phyloP scores from a whole-genome alignment of 2,329 filamentous ascomycete species.

The Pseudocercospora ulei region DNA sequence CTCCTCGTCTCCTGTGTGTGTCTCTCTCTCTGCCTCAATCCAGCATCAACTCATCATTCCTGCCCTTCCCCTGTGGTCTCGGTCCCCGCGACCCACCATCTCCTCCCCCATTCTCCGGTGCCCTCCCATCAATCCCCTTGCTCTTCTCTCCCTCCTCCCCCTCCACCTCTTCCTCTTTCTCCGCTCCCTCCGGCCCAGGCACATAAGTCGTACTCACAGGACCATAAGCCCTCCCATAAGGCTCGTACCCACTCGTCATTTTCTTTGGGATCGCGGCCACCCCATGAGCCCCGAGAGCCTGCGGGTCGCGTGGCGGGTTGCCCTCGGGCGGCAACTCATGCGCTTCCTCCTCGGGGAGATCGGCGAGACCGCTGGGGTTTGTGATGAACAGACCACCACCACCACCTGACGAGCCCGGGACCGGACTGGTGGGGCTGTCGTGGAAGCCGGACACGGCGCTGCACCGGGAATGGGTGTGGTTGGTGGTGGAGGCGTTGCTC shows the following conservation, averaged over 20 bases:
- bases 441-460: not conserved
- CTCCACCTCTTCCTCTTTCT: not conserved
- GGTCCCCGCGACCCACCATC: not conserved
- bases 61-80: not conserved
- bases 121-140: not conserved
- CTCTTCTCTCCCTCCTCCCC: not conserved
- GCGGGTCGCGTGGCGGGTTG: slow-evolving; percentile 5
- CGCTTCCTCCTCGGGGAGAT: slow-evolving; percentile 3
- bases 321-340: slow-evolving; percentile 14
- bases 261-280: not conserved
- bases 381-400: not conserved
- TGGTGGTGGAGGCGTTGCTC: slow-evolving; percentile 1
- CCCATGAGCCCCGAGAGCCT: not conserved
- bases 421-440: not conserved
- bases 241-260: slow-evolving; percentile 2
- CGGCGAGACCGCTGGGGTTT: not conserved
- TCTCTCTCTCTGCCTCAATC: too few species aligned
- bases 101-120: not conserved
- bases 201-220: slow-evolving; percentile 4
- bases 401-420: not conserved
- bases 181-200: not conserved
- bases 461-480: too few species aligned
- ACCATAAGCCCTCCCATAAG: slow-evolving; percentile 3
- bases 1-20: too few species aligned
- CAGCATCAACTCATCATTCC: slow-evolving; percentile 4